These are phyloP conservation scores for Neoboletus brunneissimus DNA, from an alignment of 768 basidiomycete genomes.

Conservation along the genomic window DNA sequence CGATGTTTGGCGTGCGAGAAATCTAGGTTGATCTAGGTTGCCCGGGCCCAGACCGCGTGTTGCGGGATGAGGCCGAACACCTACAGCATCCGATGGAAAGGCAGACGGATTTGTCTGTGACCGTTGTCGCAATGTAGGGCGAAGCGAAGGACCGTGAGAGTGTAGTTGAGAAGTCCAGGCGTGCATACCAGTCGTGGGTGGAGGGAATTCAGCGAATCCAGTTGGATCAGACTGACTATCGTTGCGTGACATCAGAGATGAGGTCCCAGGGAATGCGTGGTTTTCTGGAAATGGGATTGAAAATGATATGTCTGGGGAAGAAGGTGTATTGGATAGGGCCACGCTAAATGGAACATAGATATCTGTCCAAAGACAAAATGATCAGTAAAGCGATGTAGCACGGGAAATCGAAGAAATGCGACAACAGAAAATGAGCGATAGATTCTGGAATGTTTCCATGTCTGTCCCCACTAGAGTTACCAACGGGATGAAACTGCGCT, in stretches of 20 bases:
- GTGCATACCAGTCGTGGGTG: background rate
- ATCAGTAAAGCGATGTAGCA: conserved; percentile 1
- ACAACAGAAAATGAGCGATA: background rate
- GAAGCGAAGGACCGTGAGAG: background rate
- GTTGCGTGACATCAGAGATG: conserved; percentile 5
- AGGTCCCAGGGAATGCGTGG: background rate
- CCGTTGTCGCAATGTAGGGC: background rate
- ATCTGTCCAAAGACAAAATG: conserved; percentile 1
- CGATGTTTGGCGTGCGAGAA: background rate
- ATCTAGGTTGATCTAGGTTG: background rate
- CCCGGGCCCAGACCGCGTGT: background rate
- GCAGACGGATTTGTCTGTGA: conserved; percentile 6
- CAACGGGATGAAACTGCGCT: background rate
- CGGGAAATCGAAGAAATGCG: background rate
- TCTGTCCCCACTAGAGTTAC: background rate
- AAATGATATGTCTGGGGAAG: background rate
- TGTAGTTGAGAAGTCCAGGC: background rate
- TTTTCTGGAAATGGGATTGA: background rate
- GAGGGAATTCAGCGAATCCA: background rate
- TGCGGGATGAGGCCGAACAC: background rate
- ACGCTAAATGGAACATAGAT: background rate
- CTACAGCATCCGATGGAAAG: background rate
- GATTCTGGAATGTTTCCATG: background rate
- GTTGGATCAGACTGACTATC: conserved; percentile 1
- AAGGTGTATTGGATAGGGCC: background rate